These are phyloP conservation scores for Acanthochlamys bracteata DNA, from an alignment of 106 monocot species.

Conservation along the genomic window DNA sequence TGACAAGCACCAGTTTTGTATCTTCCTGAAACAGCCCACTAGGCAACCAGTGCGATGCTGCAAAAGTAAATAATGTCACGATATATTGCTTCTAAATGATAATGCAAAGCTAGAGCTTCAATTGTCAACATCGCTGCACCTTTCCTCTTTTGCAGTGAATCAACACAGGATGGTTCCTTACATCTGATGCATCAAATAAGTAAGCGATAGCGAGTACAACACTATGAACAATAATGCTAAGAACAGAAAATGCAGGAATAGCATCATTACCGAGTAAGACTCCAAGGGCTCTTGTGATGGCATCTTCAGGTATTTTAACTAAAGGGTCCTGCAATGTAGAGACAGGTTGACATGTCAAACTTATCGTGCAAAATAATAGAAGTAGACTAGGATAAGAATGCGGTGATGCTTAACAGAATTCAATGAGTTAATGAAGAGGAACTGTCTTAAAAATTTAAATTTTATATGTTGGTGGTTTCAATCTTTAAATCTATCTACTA, in stretches of 20 bases:
- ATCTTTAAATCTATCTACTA: too few relatives aligned
- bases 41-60: conserved; percentile 93
- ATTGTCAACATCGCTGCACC: conserved; percentile 19
- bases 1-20: conserved; percentile 66
- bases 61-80: background rate
- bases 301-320: conserved; percentile 34
- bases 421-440: too few relatives aligned
- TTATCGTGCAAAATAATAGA: too few relatives aligned
- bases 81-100: background rate
- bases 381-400: too few relatives aligned
- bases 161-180: conserved; percentile 72
- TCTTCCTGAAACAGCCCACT: conserved; percentile 86
- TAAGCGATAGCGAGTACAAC: background rate
- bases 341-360: too few relatives aligned
- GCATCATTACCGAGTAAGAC: conserved; percentile 52
- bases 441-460: too few relatives aligned
- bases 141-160: conserved; percentile 90
- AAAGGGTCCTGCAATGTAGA: conserved; percentile 31
- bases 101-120: background rate
- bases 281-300: conserved; percentile 61
- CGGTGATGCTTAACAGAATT: too few relatives aligned
- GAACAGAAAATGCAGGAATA: background rate
- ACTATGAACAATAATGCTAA: background rate
- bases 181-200: conserved; percentile 37
- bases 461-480: too few relatives aligned